Evolutionary conservation across 345 rosid genomes (phyloP), one percentile per base, ranked within the genome.

Genomic region (Noccaea caerulescens): DNA sequence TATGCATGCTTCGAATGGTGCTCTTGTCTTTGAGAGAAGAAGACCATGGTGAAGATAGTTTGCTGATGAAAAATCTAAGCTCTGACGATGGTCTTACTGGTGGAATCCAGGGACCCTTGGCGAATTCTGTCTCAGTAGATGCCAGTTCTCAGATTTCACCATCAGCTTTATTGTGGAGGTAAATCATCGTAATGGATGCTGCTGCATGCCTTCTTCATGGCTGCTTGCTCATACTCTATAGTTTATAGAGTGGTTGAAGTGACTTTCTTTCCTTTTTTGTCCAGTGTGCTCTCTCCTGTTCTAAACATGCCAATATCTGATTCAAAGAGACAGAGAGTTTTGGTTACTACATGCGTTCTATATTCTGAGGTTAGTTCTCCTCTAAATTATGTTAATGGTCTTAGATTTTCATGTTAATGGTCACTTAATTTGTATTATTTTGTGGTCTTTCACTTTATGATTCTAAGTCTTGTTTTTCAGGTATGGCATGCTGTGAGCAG

Each of bases 1-100:
- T 94, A 67, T 94, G 99, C 83, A 94, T 94, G 97, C 93, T 94
- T 34, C 89, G 99, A 12, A 89, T 94, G 97, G 93, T 88, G 46
- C 98, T 94, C 60, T 87, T 94, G 68, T 89, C 93, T 49, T 83
- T 91, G 90, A 88, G 99, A 83, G 98, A 94, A 82, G 97, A 91
- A 59, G 99, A 89, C 52, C 76, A 80, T 71, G 95, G 93, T 61
- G 93, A 89, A 77, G 86, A 85, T 65, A 82, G 81, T 69, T 68
- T 85, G 83, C 80, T 86, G 56, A 78, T 86, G 85, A 85, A 88
- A 80, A 86, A 81, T 66, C 70, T 80, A 54, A 78, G 82, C 65
- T 58, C 78, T 49, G 88, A 88, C 33, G 88, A 84, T 71, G 73
- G 78, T 61, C 34, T 62, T 47, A 65, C 82, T 5, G 90, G 87